These are phyloP conservation scores for Penicillium pulvis DNA, from an alignment of 495 filamentous ascomycete species.

Conservation along the genomic window DNA sequence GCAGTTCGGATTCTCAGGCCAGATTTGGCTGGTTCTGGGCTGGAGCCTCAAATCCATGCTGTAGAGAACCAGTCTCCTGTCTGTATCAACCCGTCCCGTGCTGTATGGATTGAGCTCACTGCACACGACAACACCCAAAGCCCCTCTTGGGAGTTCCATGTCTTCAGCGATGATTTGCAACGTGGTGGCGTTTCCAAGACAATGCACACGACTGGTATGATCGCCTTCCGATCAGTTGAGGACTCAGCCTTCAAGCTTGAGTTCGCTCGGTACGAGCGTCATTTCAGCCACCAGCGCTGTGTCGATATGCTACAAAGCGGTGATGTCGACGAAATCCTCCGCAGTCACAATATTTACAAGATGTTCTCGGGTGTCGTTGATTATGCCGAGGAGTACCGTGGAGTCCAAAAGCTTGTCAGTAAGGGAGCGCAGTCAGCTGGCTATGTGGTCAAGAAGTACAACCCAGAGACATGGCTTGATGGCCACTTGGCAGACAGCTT, in stretches of 20 bases:
- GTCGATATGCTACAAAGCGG: conserved; percentile 35
- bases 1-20: conserved; percentile 38
- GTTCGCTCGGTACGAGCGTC: conserved; percentile 46
- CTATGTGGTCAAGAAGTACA: conserved; percentile 39
- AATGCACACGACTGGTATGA: neutral
- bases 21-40: neutral
- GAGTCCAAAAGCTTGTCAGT: conserved; percentile 50
- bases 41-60: neutral
- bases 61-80: neutral
- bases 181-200: neutral
- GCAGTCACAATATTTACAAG: conserved; percentile 51
- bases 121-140: neutral
- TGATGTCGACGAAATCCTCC: conserved; percentile 50
- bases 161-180: neutral
- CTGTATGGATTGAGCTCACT: conserved; percentile 31
- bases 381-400: conserved; percentile 48
- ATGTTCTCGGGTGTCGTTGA: conserved; percentile 50
- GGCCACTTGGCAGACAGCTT: conserved; percentile 42
- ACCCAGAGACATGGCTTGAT: conserved; percentile 43
- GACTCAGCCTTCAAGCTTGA: conserved; percentile 15
- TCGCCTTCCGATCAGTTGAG: neutral
- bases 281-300: conserved; percentile 42
- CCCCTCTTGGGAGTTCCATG: neutral
- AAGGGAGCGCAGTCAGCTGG: conserved; percentile 47
- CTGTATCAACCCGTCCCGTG: neutral